Conservation (phyloP, 768 basidiomycete species). For the Rhodotorula babjevae region DNA sequence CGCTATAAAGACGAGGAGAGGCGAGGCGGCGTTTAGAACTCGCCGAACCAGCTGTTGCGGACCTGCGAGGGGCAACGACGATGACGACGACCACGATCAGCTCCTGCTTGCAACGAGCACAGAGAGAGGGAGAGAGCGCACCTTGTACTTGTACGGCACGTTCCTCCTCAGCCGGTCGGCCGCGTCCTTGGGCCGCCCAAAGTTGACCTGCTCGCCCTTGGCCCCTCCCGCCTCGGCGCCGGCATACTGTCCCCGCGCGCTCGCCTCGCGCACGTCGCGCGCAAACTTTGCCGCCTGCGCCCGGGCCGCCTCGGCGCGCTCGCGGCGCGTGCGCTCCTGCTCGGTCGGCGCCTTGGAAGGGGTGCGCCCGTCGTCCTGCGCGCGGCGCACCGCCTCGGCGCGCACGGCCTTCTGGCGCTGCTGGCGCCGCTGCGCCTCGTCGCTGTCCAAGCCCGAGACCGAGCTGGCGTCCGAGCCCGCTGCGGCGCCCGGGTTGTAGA, state of each 20-base stretch:
- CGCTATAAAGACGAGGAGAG: neutral
- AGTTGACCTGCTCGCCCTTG: conserved; percentile 15
- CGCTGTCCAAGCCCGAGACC: too few species aligned
- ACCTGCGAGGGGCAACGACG: neutral
- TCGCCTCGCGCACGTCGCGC: conserved; percentile 35
- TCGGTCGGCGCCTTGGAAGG: neutral
- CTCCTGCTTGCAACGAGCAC: too few species aligned
- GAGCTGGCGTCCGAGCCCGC: neutral
- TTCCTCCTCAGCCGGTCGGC: conserved; percentile 39
- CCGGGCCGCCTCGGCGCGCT: conserved; percentile 33
- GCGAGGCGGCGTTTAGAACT: neutral
- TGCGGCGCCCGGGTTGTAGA: conserved; percentile 6
- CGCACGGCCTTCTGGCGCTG: neutral
- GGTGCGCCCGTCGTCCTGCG: neutral
- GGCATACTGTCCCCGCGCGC: conserved; percentile 12
- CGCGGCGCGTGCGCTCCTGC: conserved; percentile 29
- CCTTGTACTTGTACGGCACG: conserved; percentile 43
- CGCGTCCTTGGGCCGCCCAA: conserved; percentile 40
- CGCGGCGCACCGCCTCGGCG: neutral
- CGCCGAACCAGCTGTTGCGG: conserved; percentile 10
- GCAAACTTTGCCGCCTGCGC: conserved; percentile 39
- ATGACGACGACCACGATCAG: neutral
- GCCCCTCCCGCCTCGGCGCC: conserved; percentile 32
- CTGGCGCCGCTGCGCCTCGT: neutral
- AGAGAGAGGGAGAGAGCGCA: neutral